Percentiles rank a stretch among this genome's conserved stretches.
Evolutionary conservation across 768 basidiomycete species (phyloP).

Genomic region (Mycena metata): DNA sequence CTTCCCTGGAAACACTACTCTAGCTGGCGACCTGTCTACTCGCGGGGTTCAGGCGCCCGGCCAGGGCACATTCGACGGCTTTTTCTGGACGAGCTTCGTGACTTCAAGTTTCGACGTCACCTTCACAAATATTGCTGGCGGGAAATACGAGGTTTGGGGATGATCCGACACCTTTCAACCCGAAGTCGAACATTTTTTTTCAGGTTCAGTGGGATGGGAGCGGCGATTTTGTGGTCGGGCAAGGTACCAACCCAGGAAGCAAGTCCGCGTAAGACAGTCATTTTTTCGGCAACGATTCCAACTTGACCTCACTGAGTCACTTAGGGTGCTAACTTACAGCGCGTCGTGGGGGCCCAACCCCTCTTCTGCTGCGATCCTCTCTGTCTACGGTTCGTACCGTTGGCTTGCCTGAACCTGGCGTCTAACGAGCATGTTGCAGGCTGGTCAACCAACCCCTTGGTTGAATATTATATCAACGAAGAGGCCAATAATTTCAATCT

Average conservation of each 20-base stretch:
- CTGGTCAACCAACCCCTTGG: constrained; percentile 40
- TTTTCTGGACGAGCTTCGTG: constrained; percentile 32
- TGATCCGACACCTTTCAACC: no score
- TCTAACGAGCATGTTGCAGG: constrained; percentile 14
- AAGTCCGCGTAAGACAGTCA: constrained; percentile 11
- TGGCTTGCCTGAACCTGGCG: background rate
- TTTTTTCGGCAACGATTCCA: background rate
- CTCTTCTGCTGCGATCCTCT: constrained; percentile 32
- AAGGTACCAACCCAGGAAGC: constrained; percentile 33
- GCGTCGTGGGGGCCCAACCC: constrained; percentile 31
- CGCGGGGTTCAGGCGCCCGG: constrained; percentile 32
- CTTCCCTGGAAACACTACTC: background rate
- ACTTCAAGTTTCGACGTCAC: constrained; percentile 21
- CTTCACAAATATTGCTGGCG: constrained; percentile 36
- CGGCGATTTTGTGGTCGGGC: constrained; percentile 35
- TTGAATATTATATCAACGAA: constrained; percentile 49
- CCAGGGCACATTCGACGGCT: constrained; percentile 32
- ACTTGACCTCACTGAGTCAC: background rate
- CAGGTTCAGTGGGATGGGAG: constrained; percentile 27
- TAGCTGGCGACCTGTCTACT: constrained; percentile 11
- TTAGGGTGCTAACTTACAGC: constrained; percentile 30
- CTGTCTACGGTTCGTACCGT: constrained; percentile 31
- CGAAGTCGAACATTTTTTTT: no score
- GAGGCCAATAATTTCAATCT: constrained; percentile 34
- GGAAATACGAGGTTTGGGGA: constrained; percentile 19